phyloP scores from a whole-genome alignment of 768 basidiomycete genomes.

The Pulveroboletus sp. region DNA sequence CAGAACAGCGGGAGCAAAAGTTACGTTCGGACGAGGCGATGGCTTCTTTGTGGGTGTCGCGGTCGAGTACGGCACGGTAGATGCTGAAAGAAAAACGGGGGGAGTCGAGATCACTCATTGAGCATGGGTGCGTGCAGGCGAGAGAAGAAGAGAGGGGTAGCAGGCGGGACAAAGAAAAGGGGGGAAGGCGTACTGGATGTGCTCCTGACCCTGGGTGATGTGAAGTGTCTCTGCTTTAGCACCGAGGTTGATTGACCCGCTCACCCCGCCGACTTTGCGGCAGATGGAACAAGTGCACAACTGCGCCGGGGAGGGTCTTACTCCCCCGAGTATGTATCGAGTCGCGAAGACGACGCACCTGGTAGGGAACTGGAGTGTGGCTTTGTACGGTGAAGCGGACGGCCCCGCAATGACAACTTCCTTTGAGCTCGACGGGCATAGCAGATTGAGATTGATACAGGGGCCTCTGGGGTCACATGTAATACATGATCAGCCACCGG shows the following conservation, averaged over 20 bases:
- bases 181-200: constrained; percentile 42
- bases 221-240: constrained; percentile 48
- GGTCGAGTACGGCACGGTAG: constrained; percentile 58
- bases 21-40: constrained; percentile 53
- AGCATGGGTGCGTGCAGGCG: too few relatives aligned
- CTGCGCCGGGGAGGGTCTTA: constrained; percentile 24
- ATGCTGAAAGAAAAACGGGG: constrained; percentile 31
- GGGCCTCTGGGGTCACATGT: neutral
- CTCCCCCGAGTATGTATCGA: too few relatives aligned
- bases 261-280: constrained; percentile 62
- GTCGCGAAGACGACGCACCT: constrained; percentile 32
- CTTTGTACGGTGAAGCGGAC: constrained; percentile 34
- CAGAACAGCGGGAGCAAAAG: constrained; percentile 59
- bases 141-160: neutral
- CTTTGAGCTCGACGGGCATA: constrained; percentile 50
- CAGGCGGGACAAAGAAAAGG: neutral
- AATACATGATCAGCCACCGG: too few relatives aligned
- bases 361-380: constrained; percentile 61
- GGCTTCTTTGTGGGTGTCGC: constrained; percentile 46
- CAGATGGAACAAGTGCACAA: constrained; percentile 67
- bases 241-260: constrained; percentile 65
- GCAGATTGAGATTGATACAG: neutral
- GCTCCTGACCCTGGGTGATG: constrained; percentile 47
- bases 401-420: constrained; percentile 35
- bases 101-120: neutral